Evolutionary conservation across 495 filamentous ascomycete species (phyloP).

Genomic region (Penicillium roqueforti): DNA sequence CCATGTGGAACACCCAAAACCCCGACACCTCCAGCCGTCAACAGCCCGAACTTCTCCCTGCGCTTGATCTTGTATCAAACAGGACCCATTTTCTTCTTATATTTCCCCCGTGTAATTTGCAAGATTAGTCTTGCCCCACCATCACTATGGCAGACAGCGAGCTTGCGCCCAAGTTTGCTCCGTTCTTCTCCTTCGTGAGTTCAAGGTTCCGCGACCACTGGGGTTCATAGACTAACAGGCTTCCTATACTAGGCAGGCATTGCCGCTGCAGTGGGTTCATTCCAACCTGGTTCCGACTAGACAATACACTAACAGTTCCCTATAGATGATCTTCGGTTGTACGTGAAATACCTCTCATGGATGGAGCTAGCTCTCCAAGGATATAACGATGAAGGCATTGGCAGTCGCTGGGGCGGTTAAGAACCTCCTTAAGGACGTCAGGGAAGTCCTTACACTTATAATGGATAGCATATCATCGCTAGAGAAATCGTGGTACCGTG

Average conservation of each 20-base stretch:
- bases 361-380: constrained; percentile 12
- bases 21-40: constrained; percentile 3
- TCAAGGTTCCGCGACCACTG: constrained; percentile 7
- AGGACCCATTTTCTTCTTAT: constrained; percentile 3
- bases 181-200: constrained; percentile 95
- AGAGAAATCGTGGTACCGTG: no score
- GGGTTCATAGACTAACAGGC: constrained; percentile 33
- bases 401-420: no score
- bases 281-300: constrained; percentile 8
- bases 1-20: constrained; percentile 19
- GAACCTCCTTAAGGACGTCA: no score
- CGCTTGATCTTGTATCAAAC: constrained; percentile 3
- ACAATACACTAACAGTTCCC: constrained; percentile 22
- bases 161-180: constrained; percentile 82
- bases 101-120: neutral
- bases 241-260: constrained; percentile 65
- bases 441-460: no score
- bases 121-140: neutral
- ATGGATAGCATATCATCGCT: no score
- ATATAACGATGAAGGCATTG: no score
- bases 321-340: constrained; percentile 86
- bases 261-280: constrained; percentile 80
- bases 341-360: constrained; percentile 33
- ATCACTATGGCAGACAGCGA: constrained; percentile 64
- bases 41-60: constrained; percentile 3